Evolutionary conservation across 768 basidiomycete genomes (phyloP).

Genomic region (Lyophyllum semitale): DNA sequence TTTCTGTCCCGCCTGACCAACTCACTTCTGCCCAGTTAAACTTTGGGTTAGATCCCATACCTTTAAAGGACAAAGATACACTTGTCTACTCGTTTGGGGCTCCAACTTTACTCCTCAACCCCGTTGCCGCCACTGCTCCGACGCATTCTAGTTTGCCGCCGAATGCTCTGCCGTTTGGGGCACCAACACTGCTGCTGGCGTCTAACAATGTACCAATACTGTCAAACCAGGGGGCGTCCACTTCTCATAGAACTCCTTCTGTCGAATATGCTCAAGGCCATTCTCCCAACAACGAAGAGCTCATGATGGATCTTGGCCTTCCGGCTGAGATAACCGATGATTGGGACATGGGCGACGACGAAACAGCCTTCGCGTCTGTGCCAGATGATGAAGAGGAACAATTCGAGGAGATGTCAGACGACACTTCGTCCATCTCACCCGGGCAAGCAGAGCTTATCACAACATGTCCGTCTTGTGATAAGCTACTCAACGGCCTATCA

Average conservation of each 20-base stretch:
- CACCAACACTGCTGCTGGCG: conserved; percentile 19
- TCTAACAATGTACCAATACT: neutral
- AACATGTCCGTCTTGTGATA: conserved; percentile 30
- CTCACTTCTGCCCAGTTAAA: neutral
- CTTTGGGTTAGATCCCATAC: neutral
- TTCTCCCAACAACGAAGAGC: neutral
- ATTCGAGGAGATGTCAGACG: conserved; percentile 20
- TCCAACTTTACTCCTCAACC: conserved; percentile 19
- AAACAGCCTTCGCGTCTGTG: conserved; percentile 20
- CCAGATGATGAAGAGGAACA: conserved; percentile 27
- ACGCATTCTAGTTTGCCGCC: neutral
- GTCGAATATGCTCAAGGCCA: neutral
- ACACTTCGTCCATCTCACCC: neutral
- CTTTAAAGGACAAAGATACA: neutral
- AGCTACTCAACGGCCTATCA: conserved; percentile 17
- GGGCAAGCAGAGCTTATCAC: conserved; percentile 9
- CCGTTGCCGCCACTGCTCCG: neutral
- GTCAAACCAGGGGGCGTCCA: conserved; percentile 4
- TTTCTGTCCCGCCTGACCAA: neutral
- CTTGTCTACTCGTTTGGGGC: conserved; percentile 15
- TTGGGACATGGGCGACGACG: conserved; percentile 80
- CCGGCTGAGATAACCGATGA: conserved; percentile 42
- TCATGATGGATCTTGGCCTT: conserved; percentile 27
- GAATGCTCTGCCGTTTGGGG: conserved; percentile 16
- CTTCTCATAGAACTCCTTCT: neutral